Conservation (phyloP, 805 yeast species). For the Hemisphaericaspora nanyangensis region DNA sequence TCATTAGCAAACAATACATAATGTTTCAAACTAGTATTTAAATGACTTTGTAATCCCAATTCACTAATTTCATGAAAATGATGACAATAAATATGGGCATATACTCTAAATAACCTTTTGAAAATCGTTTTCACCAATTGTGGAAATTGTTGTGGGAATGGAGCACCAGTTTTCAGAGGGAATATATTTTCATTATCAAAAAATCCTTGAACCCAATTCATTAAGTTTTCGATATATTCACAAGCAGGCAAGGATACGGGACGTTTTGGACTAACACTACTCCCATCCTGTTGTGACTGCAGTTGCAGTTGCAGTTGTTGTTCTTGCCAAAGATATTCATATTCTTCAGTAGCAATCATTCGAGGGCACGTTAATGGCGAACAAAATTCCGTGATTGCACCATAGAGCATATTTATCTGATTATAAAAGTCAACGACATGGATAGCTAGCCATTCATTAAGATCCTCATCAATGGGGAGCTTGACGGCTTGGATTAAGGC, state of each 20-base stretch:
- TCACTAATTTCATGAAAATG: slow-evolving; percentile 95
- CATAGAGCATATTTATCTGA: slow-evolving; percentile 94
- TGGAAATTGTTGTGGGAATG: slow-evolving; percentile 82
- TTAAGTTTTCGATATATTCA: slow-evolving; percentile 85
- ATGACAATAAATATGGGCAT: slow-evolving; percentile 97
- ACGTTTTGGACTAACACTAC: slow-evolving; percentile 37
- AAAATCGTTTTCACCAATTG: slow-evolving; percentile 79
- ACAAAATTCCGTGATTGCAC: slow-evolving; percentile 93
- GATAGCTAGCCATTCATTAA: slow-evolving; percentile 93
- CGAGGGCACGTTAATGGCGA: slow-evolving; percentile 93
- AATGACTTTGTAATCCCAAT: slow-evolving; percentile 85
- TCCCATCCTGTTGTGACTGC: slow-evolving; percentile 8
- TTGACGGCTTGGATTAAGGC: slow-evolving; percentile 90
- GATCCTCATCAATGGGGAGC: slow-evolving; percentile 87
- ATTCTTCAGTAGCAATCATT: slow-evolving; percentile 97
- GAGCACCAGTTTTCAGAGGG: slow-evolving; percentile 88
- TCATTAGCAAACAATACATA: slow-evolving; percentile 84
- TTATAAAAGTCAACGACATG: slow-evolving; percentile 97
- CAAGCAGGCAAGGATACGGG: slow-evolving; percentile 93
- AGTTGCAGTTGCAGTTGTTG: no score
- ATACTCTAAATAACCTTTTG: slow-evolving; percentile 87
- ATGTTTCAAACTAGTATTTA: slow-evolving; percentile 92
- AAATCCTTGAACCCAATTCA: slow-evolving; percentile 93
- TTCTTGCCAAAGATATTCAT: slow-evolving; percentile 97
- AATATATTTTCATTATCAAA: slow-evolving; percentile 87